These are phyloP conservation scores for Schwanniomyces yamadae DNA, from an alignment of 805 yeast species.

Conservation along the genomic window DNA sequence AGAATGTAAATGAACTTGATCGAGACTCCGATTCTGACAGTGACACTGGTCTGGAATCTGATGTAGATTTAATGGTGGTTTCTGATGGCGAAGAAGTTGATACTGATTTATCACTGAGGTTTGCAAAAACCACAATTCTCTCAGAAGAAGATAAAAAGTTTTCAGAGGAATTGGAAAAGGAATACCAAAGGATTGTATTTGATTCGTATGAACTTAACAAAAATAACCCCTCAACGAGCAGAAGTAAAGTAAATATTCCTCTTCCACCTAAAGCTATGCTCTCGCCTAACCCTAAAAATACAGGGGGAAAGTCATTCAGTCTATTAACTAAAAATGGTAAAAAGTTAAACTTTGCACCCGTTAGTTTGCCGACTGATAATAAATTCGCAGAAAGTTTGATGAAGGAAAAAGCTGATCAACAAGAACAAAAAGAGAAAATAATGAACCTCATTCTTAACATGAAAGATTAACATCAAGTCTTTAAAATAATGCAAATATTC, in stretches of 20 bases:
- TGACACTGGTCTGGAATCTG: conserved; percentile 15
- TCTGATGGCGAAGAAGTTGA: conserved; percentile 10
- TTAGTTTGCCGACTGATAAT: conserved; percentile 53
- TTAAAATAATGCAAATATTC: conserved; percentile 2
- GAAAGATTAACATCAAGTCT: conserved; percentile 19
- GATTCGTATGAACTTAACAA: conserved; percentile 47
- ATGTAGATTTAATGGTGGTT: conserved; percentile 18
- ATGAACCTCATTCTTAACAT: conserved; percentile 52
- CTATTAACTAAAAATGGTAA: conserved; percentile 57
- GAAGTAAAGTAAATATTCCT: conserved; percentile 20
- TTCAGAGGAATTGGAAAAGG: conserved; percentile 54
- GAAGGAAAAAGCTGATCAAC: conserved; percentile 49
- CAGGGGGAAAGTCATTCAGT: conserved; percentile 36
- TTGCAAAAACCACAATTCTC: neutral
- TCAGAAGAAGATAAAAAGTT: conserved; percentile 44
- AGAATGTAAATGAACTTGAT: conserved; percentile 16
- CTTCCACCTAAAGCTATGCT: conserved; percentile 6
- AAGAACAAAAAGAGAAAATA: conserved; percentile 55
- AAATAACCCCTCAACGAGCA: conserved; percentile 13
- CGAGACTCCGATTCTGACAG: conserved; percentile 14
- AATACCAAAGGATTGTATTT: conserved; percentile 51
- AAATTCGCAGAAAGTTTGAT: conserved; percentile 53
- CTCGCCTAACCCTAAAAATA: neutral
- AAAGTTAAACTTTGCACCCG: conserved; percentile 39
- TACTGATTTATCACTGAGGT: neutral